Evolutionary conservation across 345 rosid species (phyloP), one percentile per base, ranked within the genome.

Genomic region (Limnanthes douglasii): DNA sequence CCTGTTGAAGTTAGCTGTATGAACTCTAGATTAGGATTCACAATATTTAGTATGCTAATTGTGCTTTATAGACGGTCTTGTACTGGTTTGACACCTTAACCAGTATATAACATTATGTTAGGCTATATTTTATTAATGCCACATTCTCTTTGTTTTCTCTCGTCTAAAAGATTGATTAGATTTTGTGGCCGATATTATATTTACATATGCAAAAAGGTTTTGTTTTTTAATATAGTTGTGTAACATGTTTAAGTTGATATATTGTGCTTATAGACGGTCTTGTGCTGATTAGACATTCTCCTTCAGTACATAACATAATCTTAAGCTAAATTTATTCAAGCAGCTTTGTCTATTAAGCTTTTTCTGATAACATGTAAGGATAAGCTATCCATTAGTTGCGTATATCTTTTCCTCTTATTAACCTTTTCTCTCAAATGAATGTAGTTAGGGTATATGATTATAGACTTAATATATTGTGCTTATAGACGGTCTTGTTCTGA

Each of bases 1-100:
- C 31, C 6, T 11, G n/a, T 21, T 20, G 11, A 9, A 7, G 30
- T 15, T 35, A 14, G n/a, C n/a, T n/a, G n/a, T n/a, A n/a, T n/a
- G n/a, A n/a, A n/a, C n/a, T n/a, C n/a, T n/a, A n/a, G n/a, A n/a
- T n/a, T n/a, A n/a, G n/a, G n/a, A n/a, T n/a, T n/a, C n/a, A n/a
- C n/a, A n/a, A n/a, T n/a, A n/a, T n/a, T n/a, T n/a, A n/a, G 12
- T 12, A 11, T n/a, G 12, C 12, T 18, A 6, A 6, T 17, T 51
- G 57, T 53, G 67, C 59, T 61, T n/a, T 57, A 55, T 54, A 40
- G 66, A 65, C 61, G 65, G 68, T 68, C 70, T 59, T 72, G 65
- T 70, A 64, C 61, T 62, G 57, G 29, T 50, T 32, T 52, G 50
- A 43, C 24, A 48, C 16, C 3, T 4, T 18, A 43, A 30, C 60